Evolutionary conservation across 257 asterid genomes (phyloP).

Genomic region (Linaria vulgaris): DNA sequence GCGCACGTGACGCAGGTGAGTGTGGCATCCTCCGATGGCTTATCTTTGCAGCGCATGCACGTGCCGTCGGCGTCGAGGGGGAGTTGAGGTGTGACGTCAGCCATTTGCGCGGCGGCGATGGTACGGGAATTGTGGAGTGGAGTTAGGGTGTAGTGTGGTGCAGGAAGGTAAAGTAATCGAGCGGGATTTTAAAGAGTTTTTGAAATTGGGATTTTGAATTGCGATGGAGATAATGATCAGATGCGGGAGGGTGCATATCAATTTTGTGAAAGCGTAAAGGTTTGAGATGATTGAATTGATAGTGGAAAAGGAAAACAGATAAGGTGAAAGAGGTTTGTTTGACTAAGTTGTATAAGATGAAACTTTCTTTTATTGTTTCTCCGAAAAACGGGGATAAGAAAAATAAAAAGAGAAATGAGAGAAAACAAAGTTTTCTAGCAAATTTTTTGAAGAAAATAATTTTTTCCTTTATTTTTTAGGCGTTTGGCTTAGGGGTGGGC

Average conservation of each 20-base stretch:
- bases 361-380: too few relatives aligned
- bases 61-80: conserved; percentile 70
- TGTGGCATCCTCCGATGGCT: conserved; percentile 42
- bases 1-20: conserved; percentile 64
- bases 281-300: too few relatives aligned
- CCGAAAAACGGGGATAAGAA: too few relatives aligned
- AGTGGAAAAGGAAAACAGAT: too few relatives aligned
- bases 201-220: conserved; percentile 17
- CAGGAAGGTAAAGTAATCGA: not conserved
- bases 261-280: not conserved
- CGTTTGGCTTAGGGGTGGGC: too few relatives aligned
- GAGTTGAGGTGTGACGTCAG: conserved; percentile 35
- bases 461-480: too few relatives aligned
- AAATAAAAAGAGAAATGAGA: too few relatives aligned
- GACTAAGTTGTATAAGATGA: too few relatives aligned
- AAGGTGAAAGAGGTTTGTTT: too few relatives aligned
- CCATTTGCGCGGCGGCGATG: conserved; percentile 43
- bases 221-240: not conserved
- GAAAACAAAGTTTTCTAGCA: too few relatives aligned
- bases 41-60: conserved; percentile 69
- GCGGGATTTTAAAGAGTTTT: conserved; percentile 24
- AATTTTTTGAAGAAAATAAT: too few relatives aligned
- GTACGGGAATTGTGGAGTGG: not conserved
- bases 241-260: conserved; percentile 6
- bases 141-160: not conserved